A percentile compares a stretch with the other conserved stretches of the same genome.
Evolutionary conservation across 208 protist genomes (phyloP).

Genomic region (Naegleria lovaniensis): DNA sequence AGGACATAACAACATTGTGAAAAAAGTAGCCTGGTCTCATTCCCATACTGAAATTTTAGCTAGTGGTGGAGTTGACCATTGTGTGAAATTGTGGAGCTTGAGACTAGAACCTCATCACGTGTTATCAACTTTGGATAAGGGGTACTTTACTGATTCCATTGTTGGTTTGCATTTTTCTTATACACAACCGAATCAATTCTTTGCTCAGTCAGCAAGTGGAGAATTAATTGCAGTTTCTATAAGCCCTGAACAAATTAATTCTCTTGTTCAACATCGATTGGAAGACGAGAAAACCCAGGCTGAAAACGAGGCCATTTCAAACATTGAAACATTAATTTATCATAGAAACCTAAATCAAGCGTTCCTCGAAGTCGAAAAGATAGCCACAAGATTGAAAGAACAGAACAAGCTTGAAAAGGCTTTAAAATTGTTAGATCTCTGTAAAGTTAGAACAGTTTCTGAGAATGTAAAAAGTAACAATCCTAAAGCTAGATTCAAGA

Average conservation of each 20-base stretch:
- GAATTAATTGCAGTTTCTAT: neutral
- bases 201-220: neutral
- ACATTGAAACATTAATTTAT: neutral
- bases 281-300: neutral
- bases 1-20: slow-evolving; percentile 26
- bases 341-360: neutral
- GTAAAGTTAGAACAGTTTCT: neutral
- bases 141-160: neutral
- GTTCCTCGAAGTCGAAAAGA: neutral
- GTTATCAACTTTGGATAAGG: neutral
- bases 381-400: neutral
- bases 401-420: slow-evolving; percentile 16
- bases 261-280: slow-evolving; percentile 5
- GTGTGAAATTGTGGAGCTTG: slow-evolving; percentile 67
- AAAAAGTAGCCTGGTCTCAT: slow-evolving; percentile 57
- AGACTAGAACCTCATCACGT: slow-evolving; percentile 16
- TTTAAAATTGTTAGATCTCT: neutral
- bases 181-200: neutral
- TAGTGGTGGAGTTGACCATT: slow-evolving; percentile 56
- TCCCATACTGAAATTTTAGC: slow-evolving; percentile 51
- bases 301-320: neutral
- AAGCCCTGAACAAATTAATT: neutral
- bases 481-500: slow-evolving; percentile 22
- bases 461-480: neutral
- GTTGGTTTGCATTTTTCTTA: neutral